A percentile compares a stretch with the other conserved stretches of the same genome.
Conservation (phyloP, 1,284 basidiomycete species). For the Irpex rosettiformis region DNA sequence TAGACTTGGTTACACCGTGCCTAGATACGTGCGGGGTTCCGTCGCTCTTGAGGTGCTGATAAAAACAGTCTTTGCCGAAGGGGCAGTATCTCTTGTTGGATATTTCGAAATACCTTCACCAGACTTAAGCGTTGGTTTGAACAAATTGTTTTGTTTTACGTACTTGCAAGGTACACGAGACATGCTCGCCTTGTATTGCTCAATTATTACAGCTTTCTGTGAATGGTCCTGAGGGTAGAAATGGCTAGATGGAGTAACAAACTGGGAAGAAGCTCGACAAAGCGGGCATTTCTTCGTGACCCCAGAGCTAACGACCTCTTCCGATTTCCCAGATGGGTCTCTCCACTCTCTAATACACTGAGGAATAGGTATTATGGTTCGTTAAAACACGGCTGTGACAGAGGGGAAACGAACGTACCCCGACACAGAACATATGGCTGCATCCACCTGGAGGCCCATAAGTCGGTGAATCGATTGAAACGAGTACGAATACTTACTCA, state of each 20-base stretch:
- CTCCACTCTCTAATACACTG: slow-evolving; percentile 77
- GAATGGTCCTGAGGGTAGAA: slow-evolving; percentile 54
- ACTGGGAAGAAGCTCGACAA: slow-evolving; percentile 60
- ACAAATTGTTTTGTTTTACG: slow-evolving; percentile 21
- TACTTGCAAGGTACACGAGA: slow-evolving; percentile 61
- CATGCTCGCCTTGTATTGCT: slow-evolving; percentile 69
- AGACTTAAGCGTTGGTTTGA: not conserved
- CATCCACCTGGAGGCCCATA: slow-evolving; percentile 47
- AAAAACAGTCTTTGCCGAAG: slow-evolving; percentile 75
- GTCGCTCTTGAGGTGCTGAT: slow-evolving; percentile 62
- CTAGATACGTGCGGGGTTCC: slow-evolving; percentile 56
- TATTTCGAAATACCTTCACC: slow-evolving; percentile 54
- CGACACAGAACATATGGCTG: slow-evolving; percentile 69
- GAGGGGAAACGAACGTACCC: slow-evolving; percentile 40
- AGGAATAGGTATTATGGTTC: too few species aligned
- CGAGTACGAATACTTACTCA: slow-evolving; percentile 40
- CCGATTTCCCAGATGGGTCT: slow-evolving; percentile 47
- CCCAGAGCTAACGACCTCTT: slow-evolving; percentile 47
- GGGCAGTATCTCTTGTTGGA: slow-evolving; percentile 62
- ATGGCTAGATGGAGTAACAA: slow-evolving; percentile 64
- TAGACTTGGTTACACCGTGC: slow-evolving; percentile 50
- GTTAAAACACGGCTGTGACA: too few species aligned
- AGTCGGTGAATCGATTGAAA: not conserved
- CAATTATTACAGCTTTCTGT: slow-evolving; percentile 46
- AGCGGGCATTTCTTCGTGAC: slow-evolving; percentile 73